A percentile compares a stretch with the other conserved stretches of the same genome.
These are phyloP conservation scores for Silybum marianum DNA, from an alignment of 129 eudicot species.

Conservation along the genomic window DNA sequence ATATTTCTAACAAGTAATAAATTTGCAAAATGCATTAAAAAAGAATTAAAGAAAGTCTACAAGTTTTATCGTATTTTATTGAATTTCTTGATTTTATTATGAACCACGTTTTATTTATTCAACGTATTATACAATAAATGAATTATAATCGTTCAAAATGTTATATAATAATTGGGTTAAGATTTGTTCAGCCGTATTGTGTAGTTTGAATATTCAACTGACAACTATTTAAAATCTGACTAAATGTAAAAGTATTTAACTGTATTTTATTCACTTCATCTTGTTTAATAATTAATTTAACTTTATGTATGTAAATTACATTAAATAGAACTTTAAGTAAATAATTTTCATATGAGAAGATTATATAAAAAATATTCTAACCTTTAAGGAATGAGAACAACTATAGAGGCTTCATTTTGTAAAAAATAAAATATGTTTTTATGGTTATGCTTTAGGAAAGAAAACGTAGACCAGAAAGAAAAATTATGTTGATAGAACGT, in stretches of 20 bases:
- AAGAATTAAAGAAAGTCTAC: neutral
- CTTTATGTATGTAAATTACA: too few relatives aligned
- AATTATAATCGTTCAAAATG: neutral
- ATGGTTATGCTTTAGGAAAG: too few relatives aligned
- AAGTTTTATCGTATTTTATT: neutral
- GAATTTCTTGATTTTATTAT: neutral
- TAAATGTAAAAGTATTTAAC: neutral
- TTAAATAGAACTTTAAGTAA: too few relatives aligned
- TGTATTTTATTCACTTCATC: neutral
- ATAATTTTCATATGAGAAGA: too few relatives aligned
- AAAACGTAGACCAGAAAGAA: too few relatives aligned
- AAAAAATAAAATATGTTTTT: too few relatives aligned
- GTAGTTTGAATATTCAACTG: neutral
- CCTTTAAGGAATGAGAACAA: too few relatives aligned
- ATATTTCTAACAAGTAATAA: neutral
- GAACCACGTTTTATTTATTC: neutral
- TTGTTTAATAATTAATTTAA: neutral
- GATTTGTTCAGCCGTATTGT: too few relatives aligned
- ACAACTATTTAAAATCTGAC: neutral
- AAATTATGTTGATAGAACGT: too few relatives aligned
- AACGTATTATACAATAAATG: neutral
- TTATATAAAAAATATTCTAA: too few relatives aligned
- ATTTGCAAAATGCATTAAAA: neutral
- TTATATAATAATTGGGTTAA: neutral
- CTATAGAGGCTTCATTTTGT: too few relatives aligned